Evolutionary conservation across 2,329 filamentous ascomycete species (phyloP), one percentile per base, ranked within the genome.

Genomic region (Elsinoe arachidis): DNA sequence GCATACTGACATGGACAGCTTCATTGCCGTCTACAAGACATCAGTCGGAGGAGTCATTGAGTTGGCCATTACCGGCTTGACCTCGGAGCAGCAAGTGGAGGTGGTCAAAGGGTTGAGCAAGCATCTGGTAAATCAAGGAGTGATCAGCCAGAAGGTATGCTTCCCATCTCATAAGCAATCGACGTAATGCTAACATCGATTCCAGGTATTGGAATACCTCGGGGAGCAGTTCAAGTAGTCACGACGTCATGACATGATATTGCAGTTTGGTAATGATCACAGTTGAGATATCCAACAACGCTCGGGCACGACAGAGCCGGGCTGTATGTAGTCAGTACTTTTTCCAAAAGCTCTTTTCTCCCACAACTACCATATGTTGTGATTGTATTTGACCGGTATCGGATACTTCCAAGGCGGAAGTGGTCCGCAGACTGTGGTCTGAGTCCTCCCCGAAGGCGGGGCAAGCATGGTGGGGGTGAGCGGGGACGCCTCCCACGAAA

Each of bases 11-110:
- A 3, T 12, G 14, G 1, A 11, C 35, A 93, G 88, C 68, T 99
- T 99, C 72, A 92, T 99, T 67, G 91, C 91, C 3, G 80, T 90
- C 5, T 84, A 96, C 78, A 90, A 92, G 72, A 84, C 87, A 38
- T 90, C 80, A 58, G 85, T 96, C 17, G 93, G 92, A 17, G 84
- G 83, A 56, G 87, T 99, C 35, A 87, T 99, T 64, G 92, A 99
- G 76, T 83, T 84, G 11, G 92, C 89, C 53, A 95, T 99, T 64
- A 95, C 85, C 5, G 91, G 91, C n/a, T 75, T 99, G 64, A 85
- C 84, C 0, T 76, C 85, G 1, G 90, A 96, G 39, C 90, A 99
- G 73, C 92, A 99, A 73, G 78, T 96, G 61, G 92, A 96, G 72
- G 79, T 86, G 15, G 79, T 86, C 15, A 80, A 77, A 63, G 81